phyloP scores from a whole-genome alignment of 345 rosid genomes.

The Acer yangbiense region DNA sequence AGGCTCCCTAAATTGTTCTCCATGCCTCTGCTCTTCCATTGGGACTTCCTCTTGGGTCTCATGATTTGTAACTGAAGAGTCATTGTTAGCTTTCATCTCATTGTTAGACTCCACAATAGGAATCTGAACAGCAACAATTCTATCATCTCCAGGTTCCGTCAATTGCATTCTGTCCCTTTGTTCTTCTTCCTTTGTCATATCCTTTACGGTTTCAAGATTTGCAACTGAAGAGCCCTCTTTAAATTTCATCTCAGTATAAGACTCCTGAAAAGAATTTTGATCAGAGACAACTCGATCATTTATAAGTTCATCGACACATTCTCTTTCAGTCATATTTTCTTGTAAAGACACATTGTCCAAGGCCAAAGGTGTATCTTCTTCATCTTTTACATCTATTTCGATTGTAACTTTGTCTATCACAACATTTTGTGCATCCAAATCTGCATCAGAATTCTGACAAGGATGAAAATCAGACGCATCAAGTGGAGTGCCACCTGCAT shows the following conservation, averaged over 20 bases:
- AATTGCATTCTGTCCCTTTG: slow-evolving; percentile 8
- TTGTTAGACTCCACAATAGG: slow-evolving; percentile 17
- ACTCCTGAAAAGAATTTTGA: slow-evolving; percentile 22
- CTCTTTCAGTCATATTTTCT: slow-evolving; percentile 28
- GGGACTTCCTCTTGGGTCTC: slow-evolving; percentile 27
- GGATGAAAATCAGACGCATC: slow-evolving; percentile 13
- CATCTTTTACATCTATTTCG: slow-evolving; percentile 24
- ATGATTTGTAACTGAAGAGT: slow-evolving; percentile 23
- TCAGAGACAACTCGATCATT: slow-evolving; percentile 21
- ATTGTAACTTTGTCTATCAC: slow-evolving; percentile 20
- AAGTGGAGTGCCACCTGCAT: slow-evolving; percentile 5
- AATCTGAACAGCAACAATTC: slow-evolving; percentile 22
- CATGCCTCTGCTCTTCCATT: slow-evolving; percentile 31
- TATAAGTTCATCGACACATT: slow-evolving; percentile 29
- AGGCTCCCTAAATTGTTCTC: slow-evolving; percentile 23
- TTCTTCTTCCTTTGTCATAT: slow-evolving; percentile 33
- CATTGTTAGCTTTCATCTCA: slow-evolving; percentile 25
- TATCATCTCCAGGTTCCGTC: slow-evolving; percentile 23
- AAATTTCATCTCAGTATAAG: slow-evolving; percentile 23
- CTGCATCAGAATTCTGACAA: slow-evolving; percentile 25
- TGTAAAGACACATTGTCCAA: slow-evolving; percentile 24
- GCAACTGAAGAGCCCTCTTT: slow-evolving; percentile 24
- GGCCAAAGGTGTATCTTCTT: slow-evolving; percentile 19
- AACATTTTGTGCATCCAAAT: slow-evolving; percentile 22
- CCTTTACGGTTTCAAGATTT: slow-evolving; percentile 28